Percentiles rank a stretch among this genome's conserved stretches.
Evolutionary conservation across 2,329 filamentous ascomycete genomes (phyloP).

Genomic region (Berkeleyomyces basicola): DNA sequence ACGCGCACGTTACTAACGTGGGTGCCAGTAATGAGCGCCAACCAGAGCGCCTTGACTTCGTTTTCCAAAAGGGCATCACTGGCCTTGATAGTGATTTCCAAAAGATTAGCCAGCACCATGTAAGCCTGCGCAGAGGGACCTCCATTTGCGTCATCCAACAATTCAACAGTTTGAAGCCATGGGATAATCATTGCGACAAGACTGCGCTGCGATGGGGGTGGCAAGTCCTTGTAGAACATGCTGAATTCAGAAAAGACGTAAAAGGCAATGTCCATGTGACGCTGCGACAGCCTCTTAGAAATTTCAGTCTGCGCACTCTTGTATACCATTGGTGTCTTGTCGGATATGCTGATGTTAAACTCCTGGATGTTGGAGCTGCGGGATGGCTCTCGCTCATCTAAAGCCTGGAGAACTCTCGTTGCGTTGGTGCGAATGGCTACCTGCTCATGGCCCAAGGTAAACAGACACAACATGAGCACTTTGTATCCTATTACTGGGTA

Average conservation of each 20-base stretch:
- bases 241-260: constrained; percentile 94
- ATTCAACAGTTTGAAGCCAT: constrained; percentile 88
- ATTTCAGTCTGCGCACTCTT: constrained; percentile 96
- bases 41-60: constrained; percentile 94
- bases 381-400: constrained; percentile 62
- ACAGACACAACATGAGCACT: constrained; percentile 71
- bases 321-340: constrained; percentile 96
- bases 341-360: constrained; percentile 94
- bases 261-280: constrained; percentile 79
- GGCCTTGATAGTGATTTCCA: constrained; percentile 88
- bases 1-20: constrained; percentile 88
- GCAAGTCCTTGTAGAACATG: constrained; percentile 75
- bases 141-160: constrained; percentile 81
- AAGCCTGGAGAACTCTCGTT: constrained; percentile 56
- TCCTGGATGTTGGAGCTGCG: constrained; percentile 84
- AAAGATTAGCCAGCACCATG: constrained; percentile 82
- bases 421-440: constrained; percentile 82
- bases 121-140: constrained; percentile 84
- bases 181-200: constrained; percentile 88
- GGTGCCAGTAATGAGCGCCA: constrained; percentile 82
- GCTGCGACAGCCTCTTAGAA: constrained; percentile 73
- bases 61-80: constrained; percentile 48
- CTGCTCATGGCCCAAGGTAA: constrained; percentile 82
- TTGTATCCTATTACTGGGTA: constrained; percentile 84
- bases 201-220: constrained; percentile 71